A percentile compares a stretch with the other conserved stretches of the same genome.
phyloP scores from a whole-genome alignment of 2,329 filamentous ascomycete species.

The Cadophora gregata region DNA sequence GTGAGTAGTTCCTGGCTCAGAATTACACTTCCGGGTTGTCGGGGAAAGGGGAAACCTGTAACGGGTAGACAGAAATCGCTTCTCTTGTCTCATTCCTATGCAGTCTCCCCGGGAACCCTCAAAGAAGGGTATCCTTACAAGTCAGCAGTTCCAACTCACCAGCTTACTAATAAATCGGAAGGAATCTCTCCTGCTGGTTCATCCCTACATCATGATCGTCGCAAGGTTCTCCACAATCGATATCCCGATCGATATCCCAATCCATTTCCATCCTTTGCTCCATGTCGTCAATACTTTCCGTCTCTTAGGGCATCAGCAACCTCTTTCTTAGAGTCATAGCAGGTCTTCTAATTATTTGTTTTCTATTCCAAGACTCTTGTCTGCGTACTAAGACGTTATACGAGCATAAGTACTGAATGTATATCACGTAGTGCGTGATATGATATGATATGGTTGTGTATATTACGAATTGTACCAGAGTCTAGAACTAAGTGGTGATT shows the following conservation, averaged over 20 bases:
- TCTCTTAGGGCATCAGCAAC: conserved; percentile 2
- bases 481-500: background rate
- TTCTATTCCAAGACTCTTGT: background rate
- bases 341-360: background rate
- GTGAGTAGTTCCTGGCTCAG: no score
- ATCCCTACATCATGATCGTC: conserved; percentile 9
- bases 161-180: background rate
- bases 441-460: background rate
- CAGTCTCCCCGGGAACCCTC: background rate
- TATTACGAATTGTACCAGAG: background rate
- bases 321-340: background rate
- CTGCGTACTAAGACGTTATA: background rate
- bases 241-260: background rate
- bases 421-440: background rate
- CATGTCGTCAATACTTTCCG: background rate
- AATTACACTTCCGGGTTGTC: background rate
- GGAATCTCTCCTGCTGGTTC: background rate
- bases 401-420: no score
- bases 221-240: conserved; percentile 12
- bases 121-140: background rate
- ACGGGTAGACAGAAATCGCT: background rate
- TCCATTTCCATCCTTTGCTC: background rate
- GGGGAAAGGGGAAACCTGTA: background rate
- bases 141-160: background rate
- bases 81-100: background rate